phyloP scores from a whole-genome alignment of 2,329 filamentous ascomycete species.

The Samsoniella hepiali region DNA sequence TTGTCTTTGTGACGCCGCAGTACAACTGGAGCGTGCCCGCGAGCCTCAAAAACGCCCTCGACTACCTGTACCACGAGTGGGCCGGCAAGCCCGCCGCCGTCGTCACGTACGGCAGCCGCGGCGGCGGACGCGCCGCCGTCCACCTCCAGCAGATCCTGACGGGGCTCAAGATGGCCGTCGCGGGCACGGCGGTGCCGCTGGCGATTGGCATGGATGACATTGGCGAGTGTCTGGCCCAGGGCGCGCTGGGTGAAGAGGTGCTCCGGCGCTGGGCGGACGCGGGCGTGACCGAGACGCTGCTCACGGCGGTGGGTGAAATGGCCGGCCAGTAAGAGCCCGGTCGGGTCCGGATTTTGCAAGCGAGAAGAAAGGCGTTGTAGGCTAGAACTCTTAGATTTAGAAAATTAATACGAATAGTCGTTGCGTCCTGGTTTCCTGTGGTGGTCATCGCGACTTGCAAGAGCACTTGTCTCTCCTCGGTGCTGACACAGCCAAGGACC shows the following conservation, averaged over 20 bases:
- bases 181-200: neutral
- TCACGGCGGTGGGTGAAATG: neutral
- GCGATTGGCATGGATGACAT: neutral
- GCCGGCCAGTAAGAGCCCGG: neutral
- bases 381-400: too few relatives aligned
- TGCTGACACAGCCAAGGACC: too few relatives aligned
- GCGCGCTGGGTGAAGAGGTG: neutral
- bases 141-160: conserved; percentile 23
- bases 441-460: too few relatives aligned
- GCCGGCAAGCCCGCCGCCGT: conserved; percentile 51
- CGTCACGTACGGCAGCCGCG: conserved; percentile 51
- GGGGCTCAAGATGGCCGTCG: conserved; percentile 20
- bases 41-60: conserved; percentile 58
- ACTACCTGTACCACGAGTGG: conserved; percentile 60
- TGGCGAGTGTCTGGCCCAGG: neutral
- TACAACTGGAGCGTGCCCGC: conserved; percentile 57
- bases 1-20: conserved; percentile 49
- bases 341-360: neutral
- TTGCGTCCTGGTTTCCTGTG: too few relatives aligned
- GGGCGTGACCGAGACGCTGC: neutral
- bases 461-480: too few relatives aligned
- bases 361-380: too few relatives aligned
- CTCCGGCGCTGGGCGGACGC: neutral
- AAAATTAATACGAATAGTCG: too few relatives aligned
- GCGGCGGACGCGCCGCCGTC: conserved; percentile 30